Evolutionary conservation across 352 stramenopile genomes (phyloP).

Genomic region (Phytophthora brassicae): DNA sequence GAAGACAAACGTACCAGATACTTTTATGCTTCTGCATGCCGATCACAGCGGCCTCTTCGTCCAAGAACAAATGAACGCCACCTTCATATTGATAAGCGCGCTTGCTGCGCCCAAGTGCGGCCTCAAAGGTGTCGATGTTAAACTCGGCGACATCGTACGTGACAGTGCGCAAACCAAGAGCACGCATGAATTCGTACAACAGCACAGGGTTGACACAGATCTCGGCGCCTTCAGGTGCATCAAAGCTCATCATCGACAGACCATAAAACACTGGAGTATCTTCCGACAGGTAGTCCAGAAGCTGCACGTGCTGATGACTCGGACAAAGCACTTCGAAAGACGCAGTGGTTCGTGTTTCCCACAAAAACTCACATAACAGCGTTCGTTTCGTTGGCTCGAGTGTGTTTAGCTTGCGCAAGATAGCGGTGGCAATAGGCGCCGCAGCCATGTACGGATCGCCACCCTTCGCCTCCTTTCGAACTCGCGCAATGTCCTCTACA

Average conservation of each 20-base stretch:
- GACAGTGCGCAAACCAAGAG: slow-evolving; percentile 63
- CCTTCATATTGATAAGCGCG: slow-evolving; percentile 67
- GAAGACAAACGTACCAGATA: slow-evolving; percentile 83
- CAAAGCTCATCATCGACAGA: slow-evolving; percentile 54
- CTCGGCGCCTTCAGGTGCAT: slow-evolving; percentile 41
- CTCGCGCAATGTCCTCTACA: slow-evolving; percentile 49
- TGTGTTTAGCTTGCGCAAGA: slow-evolving; percentile 38
- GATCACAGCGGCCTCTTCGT: slow-evolving; percentile 60
- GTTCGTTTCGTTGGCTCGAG: slow-evolving; percentile 40
- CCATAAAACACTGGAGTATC: slow-evolving; percentile 85
- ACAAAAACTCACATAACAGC: slow-evolving; percentile 74
- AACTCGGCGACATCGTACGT: slow-evolving; percentile 53
- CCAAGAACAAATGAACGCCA: slow-evolving; percentile 72
- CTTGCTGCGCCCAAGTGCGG: slow-evolving; percentile 46
- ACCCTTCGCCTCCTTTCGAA: slow-evolving; percentile 19
- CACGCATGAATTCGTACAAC: slow-evolving; percentile 56
- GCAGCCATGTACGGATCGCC: slow-evolving; percentile 58
- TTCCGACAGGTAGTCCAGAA: slow-evolving; percentile 61
- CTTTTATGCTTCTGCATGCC: slow-evolving; percentile 86
- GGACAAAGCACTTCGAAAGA: slow-evolving; percentile 81
- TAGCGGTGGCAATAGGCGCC: slow-evolving; percentile 46
- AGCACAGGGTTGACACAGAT: slow-evolving; percentile 82
- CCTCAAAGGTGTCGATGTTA: slow-evolving; percentile 34
- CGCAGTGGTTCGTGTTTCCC: slow-evolving; percentile 69
- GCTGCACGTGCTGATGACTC: slow-evolving; percentile 75